phyloP scores from a whole-genome alignment of 2,329 filamentous ascomycete genomes.

The Colletotrichum scovillei region DNA sequence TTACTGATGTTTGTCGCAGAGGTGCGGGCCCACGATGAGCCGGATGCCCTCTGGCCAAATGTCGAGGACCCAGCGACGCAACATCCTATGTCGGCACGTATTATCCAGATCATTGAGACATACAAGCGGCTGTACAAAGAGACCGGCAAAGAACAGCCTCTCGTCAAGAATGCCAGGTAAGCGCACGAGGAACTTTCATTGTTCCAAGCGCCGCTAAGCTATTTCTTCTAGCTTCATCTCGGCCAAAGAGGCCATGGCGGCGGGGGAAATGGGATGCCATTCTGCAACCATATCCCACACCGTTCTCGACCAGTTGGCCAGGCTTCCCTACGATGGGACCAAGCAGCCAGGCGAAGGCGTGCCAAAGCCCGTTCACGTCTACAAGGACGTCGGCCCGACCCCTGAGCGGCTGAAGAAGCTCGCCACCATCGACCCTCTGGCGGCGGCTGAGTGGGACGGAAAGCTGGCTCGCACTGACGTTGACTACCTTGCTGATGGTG shows the following conservation, averaged over 20 bases:
- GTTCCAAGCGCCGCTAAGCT: neutral
- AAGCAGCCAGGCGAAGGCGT: slow-evolving; percentile 51
- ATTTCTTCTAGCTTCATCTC: slow-evolving; percentile 50
- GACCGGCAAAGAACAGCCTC: slow-evolving; percentile 60
- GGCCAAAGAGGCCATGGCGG: slow-evolving; percentile 56
- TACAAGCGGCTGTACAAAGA: slow-evolving; percentile 57
- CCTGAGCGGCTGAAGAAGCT: slow-evolving; percentile 49
- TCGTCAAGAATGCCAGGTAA: slow-evolving; percentile 58
- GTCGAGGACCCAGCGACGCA: slow-evolving; percentile 57
- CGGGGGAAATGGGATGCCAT: slow-evolving; percentile 58
- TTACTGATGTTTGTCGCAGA: slow-evolving; percentile 44
- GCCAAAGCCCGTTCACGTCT: slow-evolving; percentile 53
- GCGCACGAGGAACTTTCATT: neutral
- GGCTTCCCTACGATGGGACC: slow-evolving; percentile 48
- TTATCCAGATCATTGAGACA: slow-evolving; percentile 60
- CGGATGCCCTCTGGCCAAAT: slow-evolving; percentile 54
- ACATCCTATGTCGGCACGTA: slow-evolving; percentile 58
- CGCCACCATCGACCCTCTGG: slow-evolving; percentile 52
- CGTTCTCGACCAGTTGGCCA: slow-evolving; percentile 51
- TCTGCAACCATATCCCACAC: slow-evolving; percentile 56
- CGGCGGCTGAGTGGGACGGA: slow-evolving; percentile 49
- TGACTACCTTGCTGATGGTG: slow-evolving; percentile 59
- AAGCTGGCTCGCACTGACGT: slow-evolving; percentile 51
- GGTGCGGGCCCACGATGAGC: slow-evolving; percentile 54
- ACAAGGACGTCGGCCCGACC: slow-evolving; percentile 47